Evolutionary conservation across 805 yeast genomes (phyloP), one percentile per base, ranked within the genome.

Genomic region (Nakazawaea sp.): DNA sequence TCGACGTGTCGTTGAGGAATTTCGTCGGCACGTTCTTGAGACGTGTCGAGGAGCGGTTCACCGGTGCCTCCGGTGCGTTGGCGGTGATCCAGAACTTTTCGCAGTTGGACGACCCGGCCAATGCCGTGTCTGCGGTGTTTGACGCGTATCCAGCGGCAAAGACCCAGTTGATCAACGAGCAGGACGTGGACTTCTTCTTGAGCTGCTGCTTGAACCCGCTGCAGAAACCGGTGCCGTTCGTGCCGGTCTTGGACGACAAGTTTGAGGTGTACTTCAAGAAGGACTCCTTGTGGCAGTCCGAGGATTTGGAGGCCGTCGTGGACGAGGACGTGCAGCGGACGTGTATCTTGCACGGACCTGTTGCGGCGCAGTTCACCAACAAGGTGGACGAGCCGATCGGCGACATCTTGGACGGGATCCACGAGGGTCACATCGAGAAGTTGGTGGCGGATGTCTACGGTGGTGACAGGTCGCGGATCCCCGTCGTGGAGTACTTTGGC

Each of bases 251-350:
- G 59, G 96, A 92, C 57, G 94, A 86, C 48, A 83, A 86, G 68
- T 87, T 92, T 53, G 97, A 92, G 63, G 79, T 81, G 56, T 92
- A 84, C 75, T 92, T 92, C 78, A 92, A 92, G 78, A 92, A 92
- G 70, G 99, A 92, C 64, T 90, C 97, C 21, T 72, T 92, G 60
- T 92, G 98, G 98, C 99, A 92, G 73, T 84, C 96, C 18, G 97
- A 92, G 70, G 90, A 86, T 59, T 75, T 92, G 57, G 97, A 88
- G 59, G 85, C 97, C 43, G 97, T 92, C 56, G 89, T 86, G 47
- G 97, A 74, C 49, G 87, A 83, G 53, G 99, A 92, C 59, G 97
- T 92, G 45, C 89, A 89, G 64, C 83, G 98, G 73, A 90, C 97
- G n/a, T 94, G 98, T 83, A 88, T 92, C 49, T 74, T 92, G 54